Evolutionary conservation across 1,284 basidiomycete genomes (phyloP).

Genomic region (Melampsora americana): DNA sequence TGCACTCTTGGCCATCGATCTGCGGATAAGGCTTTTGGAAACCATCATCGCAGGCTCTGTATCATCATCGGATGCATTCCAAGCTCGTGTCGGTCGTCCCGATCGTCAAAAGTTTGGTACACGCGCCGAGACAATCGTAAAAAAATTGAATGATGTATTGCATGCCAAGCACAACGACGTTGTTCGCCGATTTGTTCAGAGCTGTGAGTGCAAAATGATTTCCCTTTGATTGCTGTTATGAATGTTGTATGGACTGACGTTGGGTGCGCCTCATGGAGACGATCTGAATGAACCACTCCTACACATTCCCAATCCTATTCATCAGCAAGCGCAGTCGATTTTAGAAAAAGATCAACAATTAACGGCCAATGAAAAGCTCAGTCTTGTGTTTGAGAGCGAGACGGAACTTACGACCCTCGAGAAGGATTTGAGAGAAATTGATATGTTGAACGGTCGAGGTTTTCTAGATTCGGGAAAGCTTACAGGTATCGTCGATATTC

Average conservation of each 20-base stretch:
- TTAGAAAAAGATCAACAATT: constrained; percentile 35
- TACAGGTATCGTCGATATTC: constrained; percentile 44
- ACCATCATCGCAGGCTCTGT: constrained; percentile 46
- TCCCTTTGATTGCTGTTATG: no score
- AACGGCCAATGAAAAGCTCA: constrained; percentile 46
- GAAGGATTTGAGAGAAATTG: constrained; percentile 49
- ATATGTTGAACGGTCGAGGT: constrained; percentile 47
- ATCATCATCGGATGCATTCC: constrained; percentile 36
- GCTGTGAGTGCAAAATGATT: constrained; percentile 45
- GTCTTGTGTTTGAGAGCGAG: constrained; percentile 50
- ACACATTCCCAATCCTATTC: constrained; percentile 40
- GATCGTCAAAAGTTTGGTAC: not conserved
- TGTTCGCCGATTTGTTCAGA: constrained; percentile 48
- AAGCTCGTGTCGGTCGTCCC: constrained; percentile 5
- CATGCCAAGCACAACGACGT: constrained; percentile 47
- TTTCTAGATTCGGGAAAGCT: constrained; percentile 49
- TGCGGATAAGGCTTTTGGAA: constrained; percentile 50
- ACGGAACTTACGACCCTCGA: constrained; percentile 49
- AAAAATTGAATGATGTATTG: constrained; percentile 45
- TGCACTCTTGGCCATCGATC: constrained; percentile 47
- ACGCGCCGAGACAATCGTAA: not conserved
- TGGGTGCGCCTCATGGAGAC: constrained; percentile 44
- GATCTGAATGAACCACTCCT: constrained; percentile 50
- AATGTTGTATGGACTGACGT: not conserved
- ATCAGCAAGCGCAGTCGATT: constrained; percentile 7